Evolutionary conservation across 306 rosid genomes (phyloP).

Genomic region (Cicer cuneatum): DNA sequence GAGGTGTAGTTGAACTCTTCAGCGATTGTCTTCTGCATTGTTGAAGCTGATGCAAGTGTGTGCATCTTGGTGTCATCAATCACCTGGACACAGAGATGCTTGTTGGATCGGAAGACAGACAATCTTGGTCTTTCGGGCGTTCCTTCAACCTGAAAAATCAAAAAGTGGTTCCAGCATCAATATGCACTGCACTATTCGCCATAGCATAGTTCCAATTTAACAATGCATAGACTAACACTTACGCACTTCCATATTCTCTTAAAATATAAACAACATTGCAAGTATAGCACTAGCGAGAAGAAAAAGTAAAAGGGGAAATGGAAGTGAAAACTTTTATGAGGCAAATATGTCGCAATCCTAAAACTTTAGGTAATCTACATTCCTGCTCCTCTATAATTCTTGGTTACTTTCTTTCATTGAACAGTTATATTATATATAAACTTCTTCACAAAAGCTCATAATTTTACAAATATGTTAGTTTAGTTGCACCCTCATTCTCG

Average conservation of each 20-base stretch:
- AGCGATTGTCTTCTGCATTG: constrained; percentile 76
- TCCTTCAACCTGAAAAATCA: constrained; percentile 78
- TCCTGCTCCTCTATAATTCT: constrained; percentile 6
- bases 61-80: constrained; percentile 94
- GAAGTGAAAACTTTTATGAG: not conserved
- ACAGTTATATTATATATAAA: constrained; percentile 4
- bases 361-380: not conserved
- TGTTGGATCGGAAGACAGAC: constrained; percentile 89
- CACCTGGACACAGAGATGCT: constrained; percentile 92
- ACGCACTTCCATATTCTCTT: constrained; percentile 8
- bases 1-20: constrained; percentile 75
- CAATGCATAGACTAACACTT: not conserved
- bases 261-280: not conserved
- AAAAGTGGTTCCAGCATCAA: constrained; percentile 35
- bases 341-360: constrained; percentile 1
- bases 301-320: constrained; percentile 3
- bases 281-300: constrained; percentile 6
- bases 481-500: not conserved
- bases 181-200: constrained; percentile 26
- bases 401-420: constrained; percentile 4
- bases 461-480: not conserved
- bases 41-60: constrained; percentile 92
- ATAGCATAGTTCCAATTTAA: constrained; percentile 22
- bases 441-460: constrained; percentile 6
- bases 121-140: constrained; percentile 93